Conservation (phyloP, 345 rosid species). For the Ceriops tagal region DNA sequence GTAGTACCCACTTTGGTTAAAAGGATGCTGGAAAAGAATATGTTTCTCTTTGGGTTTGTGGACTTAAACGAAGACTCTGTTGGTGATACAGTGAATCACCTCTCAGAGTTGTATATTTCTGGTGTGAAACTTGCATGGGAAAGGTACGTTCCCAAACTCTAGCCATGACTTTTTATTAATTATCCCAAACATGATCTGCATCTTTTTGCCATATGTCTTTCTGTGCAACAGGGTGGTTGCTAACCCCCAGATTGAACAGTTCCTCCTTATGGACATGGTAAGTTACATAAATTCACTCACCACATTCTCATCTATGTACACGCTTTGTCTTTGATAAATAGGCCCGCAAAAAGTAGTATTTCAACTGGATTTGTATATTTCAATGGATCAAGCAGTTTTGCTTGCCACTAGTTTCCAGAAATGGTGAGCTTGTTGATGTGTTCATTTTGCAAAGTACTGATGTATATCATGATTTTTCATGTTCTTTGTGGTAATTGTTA, state of each 20-base stretch:
- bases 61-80: slow-evolving; percentile 47
- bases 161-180: not conserved
- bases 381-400: no score
- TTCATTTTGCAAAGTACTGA: no score
- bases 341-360: no score
- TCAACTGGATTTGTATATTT: not conserved
- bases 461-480: no score
- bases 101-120: slow-evolving; percentile 51
- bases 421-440: no score
- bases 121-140: slow-evolving; percentile 56
- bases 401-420: no score
- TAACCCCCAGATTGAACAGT: slow-evolving; percentile 47
- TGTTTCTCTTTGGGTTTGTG: slow-evolving; percentile 71
- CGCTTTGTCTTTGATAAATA: no score
- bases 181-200: not conserved
- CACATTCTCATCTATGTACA: no score
- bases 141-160: slow-evolving; percentile 38
- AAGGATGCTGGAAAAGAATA: slow-evolving; percentile 60
- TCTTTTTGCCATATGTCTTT: slow-evolving; percentile 13
- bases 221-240: slow-evolving; percentile 47
- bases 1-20: slow-evolving; percentile 50
- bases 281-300: slow-evolving; percentile 9
- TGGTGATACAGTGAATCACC: slow-evolving; percentile 41
- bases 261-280: slow-evolving; percentile 82
- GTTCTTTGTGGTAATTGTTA: not conserved